A percentile compares a stretch with the other conserved stretches of the same genome.
phyloP scores from a whole-genome alignment of 331 rosid genomes.

The Arachis monticola region DNA sequence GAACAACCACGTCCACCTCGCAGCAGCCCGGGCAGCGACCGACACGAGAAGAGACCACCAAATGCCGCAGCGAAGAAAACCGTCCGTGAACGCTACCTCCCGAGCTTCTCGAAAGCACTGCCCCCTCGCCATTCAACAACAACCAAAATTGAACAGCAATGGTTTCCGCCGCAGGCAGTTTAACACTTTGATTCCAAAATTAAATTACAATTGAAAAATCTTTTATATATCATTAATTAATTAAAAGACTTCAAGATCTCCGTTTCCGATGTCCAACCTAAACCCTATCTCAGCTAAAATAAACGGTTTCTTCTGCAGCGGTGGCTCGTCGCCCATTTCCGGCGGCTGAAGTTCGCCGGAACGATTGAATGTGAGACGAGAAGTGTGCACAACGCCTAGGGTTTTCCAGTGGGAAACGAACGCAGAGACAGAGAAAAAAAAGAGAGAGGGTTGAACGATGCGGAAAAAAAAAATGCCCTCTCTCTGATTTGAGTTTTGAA shows the following conservation, averaged over 20 bases:
- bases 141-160: not conserved
- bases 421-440: not conserved
- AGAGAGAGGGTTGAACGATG: conserved; percentile 36
- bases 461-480: conserved; percentile 18
- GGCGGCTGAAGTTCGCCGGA: conserved; percentile 45
- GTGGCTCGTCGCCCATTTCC: conserved; percentile 52
- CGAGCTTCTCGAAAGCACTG: conserved; percentile 69
- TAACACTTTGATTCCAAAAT: conserved; percentile 22
- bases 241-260: conserved; percentile 34
- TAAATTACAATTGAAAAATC: no score
- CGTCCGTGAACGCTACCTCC: conserved; percentile 79
- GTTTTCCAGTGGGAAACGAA: conserved; percentile 40
- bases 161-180: conserved; percentile 47
- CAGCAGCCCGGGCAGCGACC: no score
- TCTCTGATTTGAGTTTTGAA: conserved; percentile 39
- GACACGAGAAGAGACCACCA: conserved; percentile 77
- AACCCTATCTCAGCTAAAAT: conserved; percentile 56
- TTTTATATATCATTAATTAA: no score
- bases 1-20: no score
- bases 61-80: conserved; percentile 88
- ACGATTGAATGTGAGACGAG: conserved; percentile 16
- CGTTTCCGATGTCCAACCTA: conserved; percentile 37
- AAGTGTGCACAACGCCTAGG: conserved; percentile 48
- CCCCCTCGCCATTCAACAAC: conserved; percentile 66
- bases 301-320: conserved; percentile 33